Evolutionary conservation across 2,329 filamentous ascomycete species (phyloP), one percentile per base, ranked within the genome.

Genomic region (Colletotrichum godetiae): DNA sequence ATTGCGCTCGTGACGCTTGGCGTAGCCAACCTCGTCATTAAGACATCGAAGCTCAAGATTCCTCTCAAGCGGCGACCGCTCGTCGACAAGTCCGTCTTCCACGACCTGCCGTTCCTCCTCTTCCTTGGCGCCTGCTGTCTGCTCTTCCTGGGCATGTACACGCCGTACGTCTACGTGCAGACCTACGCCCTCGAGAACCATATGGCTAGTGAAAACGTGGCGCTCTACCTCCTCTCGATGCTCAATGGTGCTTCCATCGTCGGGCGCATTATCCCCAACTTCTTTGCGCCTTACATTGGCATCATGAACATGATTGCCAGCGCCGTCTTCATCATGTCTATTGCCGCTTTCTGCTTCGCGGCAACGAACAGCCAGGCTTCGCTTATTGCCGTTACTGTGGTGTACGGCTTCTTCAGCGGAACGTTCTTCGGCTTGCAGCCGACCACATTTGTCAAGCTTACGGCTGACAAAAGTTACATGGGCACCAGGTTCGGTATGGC

Each of bases 81-180:
- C 55, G 53, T 81, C 57, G 79, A 82, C 66, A 74, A 69, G 5
- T 75, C 76, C 7, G 79, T 80, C 11, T 80, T 86, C 58, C 76
- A 73, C 37, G 86, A 87, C 65, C 59, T 75, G 2, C 79, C 82
- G 5, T 88, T 82, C 72, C 56, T 84, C 31, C 63, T 83, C 5
- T 83, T 84, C 67, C 78, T 78, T 8, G 49, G 78, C 11, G 85
- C 78, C 19, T 75, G 81, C 27, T 80, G 86, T 62, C 82, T 85
- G 53, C 76, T 77, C 37, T 88, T 86, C 75, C 77, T 87, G 74
- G 83, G 82, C 24, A 79, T 88, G 24, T 88, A 88, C 78, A 82
- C 86, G 55, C 82, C 85, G 1, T 86, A 87, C 78, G 88, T 85
- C 76, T 88, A 86, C 77, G 81, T 87, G 73, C 79, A 84, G 75